Base-by-base conservation (phyloP, 2,329 filamentous ascomycete genomes). In the Neofusicoccum umdonicola region DNA sequence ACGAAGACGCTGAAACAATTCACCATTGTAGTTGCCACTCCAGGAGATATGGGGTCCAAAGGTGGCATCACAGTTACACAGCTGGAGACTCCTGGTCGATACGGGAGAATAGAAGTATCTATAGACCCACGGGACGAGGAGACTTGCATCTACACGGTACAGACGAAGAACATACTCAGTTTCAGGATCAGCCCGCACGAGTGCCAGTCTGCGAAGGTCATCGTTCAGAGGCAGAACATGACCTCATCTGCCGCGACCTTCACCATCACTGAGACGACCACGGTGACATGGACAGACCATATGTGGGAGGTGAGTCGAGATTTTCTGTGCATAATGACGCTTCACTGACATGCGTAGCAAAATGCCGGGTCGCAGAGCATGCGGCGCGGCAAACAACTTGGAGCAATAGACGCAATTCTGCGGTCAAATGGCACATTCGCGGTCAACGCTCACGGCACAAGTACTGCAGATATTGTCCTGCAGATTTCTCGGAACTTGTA, bases 401-500 rank as follows among this genome's bases (percentile, higher is more conserved):
- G 85, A 3, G 73, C 79, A 19, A 77, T 87, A 70, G 82, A 85
- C 66, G 80, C 85, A 13, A 81, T 87, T 35, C 72, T 87, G 31
- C 80, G 82, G 62, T 82, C 80, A 1, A 69, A 71, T 19, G 81
- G 80, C 9, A 68, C 71, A 1, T 82, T 87, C 64, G 71, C 73
- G 1, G 82, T 87, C 44, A 70, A 73, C 62, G 73, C 72, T 56
- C 63, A 68, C 62, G 76, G 69, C 19, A 45, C 68, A n/a, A 66
- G 74, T 13, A 72, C 71, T 7, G 71, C 69, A 11, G 68, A 73
- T 19, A 68, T 82, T 47, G 84, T 84, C 1, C 69, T 86, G 4
- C 84, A 87, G 67, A 78, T 85, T 45, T 84, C 84, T 31, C 81
- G 84, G 37, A 87, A 87, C 68, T 74, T 87, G 3, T 79, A 83